Evolutionary conservation across 805 yeast genomes (phyloP), one percentile per base, ranked within the genome.

Genomic region (Lipomyces orientalis): DNA sequence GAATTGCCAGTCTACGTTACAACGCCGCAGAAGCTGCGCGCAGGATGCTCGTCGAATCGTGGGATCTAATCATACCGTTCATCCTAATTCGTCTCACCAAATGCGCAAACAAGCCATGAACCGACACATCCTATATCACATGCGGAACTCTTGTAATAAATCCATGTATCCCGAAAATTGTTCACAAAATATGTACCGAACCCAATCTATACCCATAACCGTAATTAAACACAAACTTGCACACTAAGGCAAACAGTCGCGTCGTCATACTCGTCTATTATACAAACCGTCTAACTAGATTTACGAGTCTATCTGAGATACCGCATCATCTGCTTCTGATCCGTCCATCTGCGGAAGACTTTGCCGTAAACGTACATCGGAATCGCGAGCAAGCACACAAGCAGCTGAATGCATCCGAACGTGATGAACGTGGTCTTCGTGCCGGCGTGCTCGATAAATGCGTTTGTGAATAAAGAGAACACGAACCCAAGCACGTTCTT

Each of bases 311-410:
- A 56, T 31, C 49, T 56, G 49, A 85, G 76, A 29, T 70, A 68
- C 69, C 75, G 78, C 76, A 86, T 77, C 51, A 83, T 69, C 70
- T 84, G 82, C 64, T 77, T 79, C 31, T 76, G 75, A 72, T 86
- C 88, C 5, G 87, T 83, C 86, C 86, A 86, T 35, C 78, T 77
- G 64, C 90, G 77, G 10, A 79, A 54, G 46, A 75, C 73, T 72
- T 87, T 87, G 35, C 90, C 90, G 72, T 83, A 86, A 52, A 83
- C 77, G 72, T 85, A 87, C 33, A 87, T 69, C 0, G 87, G 86
- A 37, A 87, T 78, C 0, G 83, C 88, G 54, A 79, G 75, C 59
- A 84, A 66, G 59, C 88, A 83, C 7, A 87, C 73, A 46, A 80
- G 78, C 25, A 86, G 73, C 71, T 87, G 86, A 31, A 85, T 79